Conservation (phyloP, 176 grass and related monocot genomes). For the Oryza punctata region DNA sequence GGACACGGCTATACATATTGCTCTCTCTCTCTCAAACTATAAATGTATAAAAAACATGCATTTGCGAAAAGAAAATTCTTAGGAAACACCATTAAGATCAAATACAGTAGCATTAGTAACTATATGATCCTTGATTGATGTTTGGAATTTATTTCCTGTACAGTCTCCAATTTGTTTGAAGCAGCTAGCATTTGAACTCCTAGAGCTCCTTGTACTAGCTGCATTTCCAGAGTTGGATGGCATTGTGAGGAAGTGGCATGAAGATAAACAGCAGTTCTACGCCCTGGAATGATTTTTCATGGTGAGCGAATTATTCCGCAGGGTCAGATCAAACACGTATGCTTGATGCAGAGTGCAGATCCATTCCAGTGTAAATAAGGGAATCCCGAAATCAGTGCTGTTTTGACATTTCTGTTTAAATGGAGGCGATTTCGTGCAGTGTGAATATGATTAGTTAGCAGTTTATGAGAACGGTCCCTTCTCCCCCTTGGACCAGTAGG, state of each 20-base stretch:
- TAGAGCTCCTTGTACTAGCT: slow-evolving; percentile 77
- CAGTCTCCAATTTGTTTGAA: slow-evolving; percentile 96
- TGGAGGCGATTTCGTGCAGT: slow-evolving; percentile 27
- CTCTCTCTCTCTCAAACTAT: background rate
- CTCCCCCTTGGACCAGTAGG: background rate
- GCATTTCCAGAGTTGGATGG: slow-evolving; percentile 85
- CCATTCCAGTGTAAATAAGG: slow-evolving; percentile 48
- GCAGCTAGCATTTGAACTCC: slow-evolving; percentile 82
- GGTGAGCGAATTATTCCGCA: background rate
- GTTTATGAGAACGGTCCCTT: slow-evolving; percentile 15
- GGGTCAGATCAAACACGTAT: background rate
- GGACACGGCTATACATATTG: background rate
- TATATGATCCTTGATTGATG: slow-evolving; percentile 21
- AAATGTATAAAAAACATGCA: background rate
- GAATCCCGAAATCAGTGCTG: background rate
- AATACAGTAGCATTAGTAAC: background rate
- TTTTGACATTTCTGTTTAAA: background rate
- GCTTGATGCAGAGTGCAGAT: background rate
- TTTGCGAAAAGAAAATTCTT: background rate
- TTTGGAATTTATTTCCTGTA: slow-evolving; percentile 19
- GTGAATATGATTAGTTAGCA: slow-evolving; percentile 56
- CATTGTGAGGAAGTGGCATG: slow-evolving; percentile 65
- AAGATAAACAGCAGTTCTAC: slow-evolving; percentile 55
- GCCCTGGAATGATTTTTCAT: background rate
- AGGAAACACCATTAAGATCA: background rate